Conservation (phyloP, 306 rosid genomes). For the Cicer chorassanicum region DNA sequence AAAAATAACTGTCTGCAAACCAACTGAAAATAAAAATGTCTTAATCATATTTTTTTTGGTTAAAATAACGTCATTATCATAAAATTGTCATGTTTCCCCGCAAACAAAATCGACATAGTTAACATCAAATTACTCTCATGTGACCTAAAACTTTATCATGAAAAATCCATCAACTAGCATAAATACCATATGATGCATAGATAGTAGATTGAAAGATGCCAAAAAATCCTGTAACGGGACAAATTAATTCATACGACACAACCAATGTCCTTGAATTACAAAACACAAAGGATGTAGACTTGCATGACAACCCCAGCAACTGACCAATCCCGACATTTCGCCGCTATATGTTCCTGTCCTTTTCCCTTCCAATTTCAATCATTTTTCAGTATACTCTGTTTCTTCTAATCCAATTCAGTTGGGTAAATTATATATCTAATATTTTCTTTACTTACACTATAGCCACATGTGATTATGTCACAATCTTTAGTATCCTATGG, state of each 20-base stretch:
- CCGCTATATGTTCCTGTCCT: slow-evolving; percentile 48
- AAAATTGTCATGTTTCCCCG: neutral
- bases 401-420: neutral
- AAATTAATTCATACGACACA: slow-evolving; percentile 28
- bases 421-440: neutral
- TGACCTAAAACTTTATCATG: neutral
- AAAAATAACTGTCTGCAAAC: too few species aligned
- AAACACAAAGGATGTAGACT: slow-evolving; percentile 45
- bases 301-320: slow-evolving; percentile 16
- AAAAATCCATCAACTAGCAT: neutral
- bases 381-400: neutral
- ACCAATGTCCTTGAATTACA: slow-evolving; percentile 36
- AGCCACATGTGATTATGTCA: too few species aligned
- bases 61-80: neutral
- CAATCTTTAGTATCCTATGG: too few species aligned
- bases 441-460: neutral
- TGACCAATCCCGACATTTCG: slow-evolving; percentile 42
- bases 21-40: too few species aligned
- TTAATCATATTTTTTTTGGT: too few species aligned
- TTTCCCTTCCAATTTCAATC: slow-evolving; percentile 40
- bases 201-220: slow-evolving; percentile 38
- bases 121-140: slow-evolving; percentile 1
- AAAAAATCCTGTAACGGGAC: slow-evolving; percentile 42
- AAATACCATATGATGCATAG: neutral
- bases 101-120: neutral